Conservation (phyloP, 208 protist genomes). For the Plasmodiophora brassicae region DNA sequence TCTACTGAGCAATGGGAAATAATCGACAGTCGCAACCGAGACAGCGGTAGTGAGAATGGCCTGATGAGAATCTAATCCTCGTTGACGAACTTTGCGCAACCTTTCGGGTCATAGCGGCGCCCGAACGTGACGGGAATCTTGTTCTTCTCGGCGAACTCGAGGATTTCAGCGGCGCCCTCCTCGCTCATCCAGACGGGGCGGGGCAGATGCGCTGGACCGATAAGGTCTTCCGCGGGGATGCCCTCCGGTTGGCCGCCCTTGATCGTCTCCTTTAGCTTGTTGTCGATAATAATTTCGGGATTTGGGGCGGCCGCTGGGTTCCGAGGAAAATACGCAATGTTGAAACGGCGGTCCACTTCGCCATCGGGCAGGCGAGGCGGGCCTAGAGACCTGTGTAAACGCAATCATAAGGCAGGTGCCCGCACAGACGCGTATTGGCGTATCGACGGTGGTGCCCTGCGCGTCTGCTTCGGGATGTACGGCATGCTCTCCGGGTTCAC, state of each 20-base stretch:
- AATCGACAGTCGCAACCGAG: no score
- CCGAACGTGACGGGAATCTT: background rate
- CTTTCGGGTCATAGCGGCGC: no score
- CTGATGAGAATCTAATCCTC: no score
- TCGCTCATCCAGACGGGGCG: constrained; percentile 6
- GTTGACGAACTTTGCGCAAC: no score
- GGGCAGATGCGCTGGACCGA: background rate
- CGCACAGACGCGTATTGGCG: background rate
- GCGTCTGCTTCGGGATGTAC: background rate
- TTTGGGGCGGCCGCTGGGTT: background rate
- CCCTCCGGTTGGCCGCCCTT: background rate
- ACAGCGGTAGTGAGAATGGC: no score
- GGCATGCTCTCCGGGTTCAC: background rate
- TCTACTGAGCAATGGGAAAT: no score
- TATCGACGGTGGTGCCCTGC: background rate
- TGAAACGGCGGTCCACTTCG: background rate
- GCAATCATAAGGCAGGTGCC: background rate
- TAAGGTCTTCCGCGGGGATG: background rate
- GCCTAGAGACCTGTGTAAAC: background rate
- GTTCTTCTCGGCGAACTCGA: background rate
- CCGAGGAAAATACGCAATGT: constrained; percentile 25
- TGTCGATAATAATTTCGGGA: background rate
- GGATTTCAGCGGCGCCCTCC: background rate
- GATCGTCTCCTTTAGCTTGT: background rate
- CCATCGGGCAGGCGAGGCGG: background rate